Percentiles rank a stretch among this genome's conserved stretches.
Conservation (phyloP, 176 grass and related monocot species). For the Chloris gayana region DNA sequence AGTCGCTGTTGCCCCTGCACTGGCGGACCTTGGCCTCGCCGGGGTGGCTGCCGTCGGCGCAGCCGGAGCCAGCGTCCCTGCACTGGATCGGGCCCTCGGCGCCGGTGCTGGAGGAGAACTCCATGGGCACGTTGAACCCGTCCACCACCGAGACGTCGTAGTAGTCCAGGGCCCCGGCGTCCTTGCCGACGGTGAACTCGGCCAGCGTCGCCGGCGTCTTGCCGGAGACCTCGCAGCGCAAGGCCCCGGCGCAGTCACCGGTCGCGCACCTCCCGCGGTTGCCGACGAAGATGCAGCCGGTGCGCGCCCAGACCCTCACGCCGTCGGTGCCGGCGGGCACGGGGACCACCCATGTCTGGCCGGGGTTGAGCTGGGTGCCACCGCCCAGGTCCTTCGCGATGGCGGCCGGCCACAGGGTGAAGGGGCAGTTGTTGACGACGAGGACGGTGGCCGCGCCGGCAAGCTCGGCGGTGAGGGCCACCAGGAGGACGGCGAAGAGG, state of each 20-base stretch:
- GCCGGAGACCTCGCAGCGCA: conserved; percentile 2
- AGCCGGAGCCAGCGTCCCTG: background rate
- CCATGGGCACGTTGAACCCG: conserved; percentile 24
- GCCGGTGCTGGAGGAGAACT: background rate
- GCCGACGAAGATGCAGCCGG: conserved; percentile 35
- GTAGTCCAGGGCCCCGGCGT: background rate
- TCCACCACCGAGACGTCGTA: conserved; percentile 40
- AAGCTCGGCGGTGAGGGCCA: background rate
- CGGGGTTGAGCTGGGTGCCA: conserved; percentile 24
- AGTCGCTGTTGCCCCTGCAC: background rate
- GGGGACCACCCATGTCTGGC: conserved; percentile 23
- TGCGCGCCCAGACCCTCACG: conserved; percentile 48
- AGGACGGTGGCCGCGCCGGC: conserved; percentile 41
- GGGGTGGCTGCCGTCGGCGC: background rate
- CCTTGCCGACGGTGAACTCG: conserved; percentile 27
- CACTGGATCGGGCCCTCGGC: background rate
- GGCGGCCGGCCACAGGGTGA: conserved; percentile 45
- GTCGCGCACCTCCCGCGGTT: background rate
- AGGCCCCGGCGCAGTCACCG: background rate
- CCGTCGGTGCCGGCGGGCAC: background rate
- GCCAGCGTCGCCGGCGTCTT: conserved; percentile 24
- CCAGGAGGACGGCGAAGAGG: background rate
- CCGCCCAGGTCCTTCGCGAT: conserved; percentile 1
- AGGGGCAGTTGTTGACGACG: conserved; percentile 42
- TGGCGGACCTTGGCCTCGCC: background rate